phyloP scores from a whole-genome alignment of 108 stramenopile genomes.

The Cyclotella choctawhatcheeana region DNA sequence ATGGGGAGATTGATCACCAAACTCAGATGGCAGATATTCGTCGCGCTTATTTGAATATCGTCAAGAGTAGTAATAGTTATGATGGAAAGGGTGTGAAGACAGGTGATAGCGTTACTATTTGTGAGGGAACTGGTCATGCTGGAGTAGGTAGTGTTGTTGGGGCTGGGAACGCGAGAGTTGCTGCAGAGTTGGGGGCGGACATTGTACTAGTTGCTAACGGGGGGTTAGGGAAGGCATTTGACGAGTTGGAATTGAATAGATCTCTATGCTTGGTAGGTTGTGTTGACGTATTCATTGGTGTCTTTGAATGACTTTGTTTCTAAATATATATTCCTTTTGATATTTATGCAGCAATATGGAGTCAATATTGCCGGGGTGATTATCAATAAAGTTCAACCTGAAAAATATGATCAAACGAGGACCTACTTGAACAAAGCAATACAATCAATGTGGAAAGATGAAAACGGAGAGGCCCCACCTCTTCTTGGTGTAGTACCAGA shows the following conservation, averaged over 20 bases:
- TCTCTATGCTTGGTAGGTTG: conserved; percentile 60
- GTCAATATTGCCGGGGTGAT: conserved; percentile 88
- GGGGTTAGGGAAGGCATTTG: conserved; percentile 89
- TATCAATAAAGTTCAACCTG: conserved; percentile 90
- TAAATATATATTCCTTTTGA: not conserved
- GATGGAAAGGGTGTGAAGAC: conserved; percentile 40
- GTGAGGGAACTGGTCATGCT: conserved; percentile 96
- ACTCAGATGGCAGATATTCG: conserved; percentile 59
- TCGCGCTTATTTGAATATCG: conserved; percentile 38
- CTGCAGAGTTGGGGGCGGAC: conserved; percentile 78
- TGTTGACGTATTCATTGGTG: not conserved
- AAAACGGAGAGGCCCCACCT: conserved; percentile 66
- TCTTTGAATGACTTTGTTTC: no score
- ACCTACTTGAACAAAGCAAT: conserved; percentile 71
- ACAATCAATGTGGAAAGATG: conserved; percentile 57
- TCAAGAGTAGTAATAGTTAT: conserved; percentile 21
- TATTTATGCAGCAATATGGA: conserved; percentile 52
- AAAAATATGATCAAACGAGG: conserved; percentile 81
- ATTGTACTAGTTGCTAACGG: conserved; percentile 94
- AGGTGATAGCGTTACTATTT: conserved; percentile 66
- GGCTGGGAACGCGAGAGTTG: conserved; percentile 89
- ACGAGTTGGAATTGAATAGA: conserved; percentile 89
- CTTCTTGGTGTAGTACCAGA: conserved; percentile 91
- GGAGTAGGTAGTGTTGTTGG: conserved; percentile 88
- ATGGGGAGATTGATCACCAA: conserved; percentile 72